Conservation (phyloP, 495 filamentous ascomycete species). For the Penicillium dipodomyicola region DNA sequence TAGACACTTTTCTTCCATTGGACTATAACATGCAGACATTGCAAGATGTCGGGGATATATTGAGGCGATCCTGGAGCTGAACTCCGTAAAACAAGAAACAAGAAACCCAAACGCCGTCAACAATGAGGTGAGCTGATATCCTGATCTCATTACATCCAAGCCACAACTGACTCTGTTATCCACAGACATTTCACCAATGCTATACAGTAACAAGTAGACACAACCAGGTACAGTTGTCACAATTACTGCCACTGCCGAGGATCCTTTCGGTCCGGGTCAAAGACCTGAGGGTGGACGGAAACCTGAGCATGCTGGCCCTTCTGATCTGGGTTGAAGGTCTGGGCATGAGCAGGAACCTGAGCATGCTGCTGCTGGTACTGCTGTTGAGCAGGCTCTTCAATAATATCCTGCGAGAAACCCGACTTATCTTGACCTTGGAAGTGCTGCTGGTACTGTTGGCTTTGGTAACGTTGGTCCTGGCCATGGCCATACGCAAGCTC, state of each 20-base stretch:
- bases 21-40: slow-evolving; percentile 7
- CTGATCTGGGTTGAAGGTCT: slow-evolving; percentile 4
- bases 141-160: slow-evolving; percentile 4
- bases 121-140: slow-evolving; percentile 7
- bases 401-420: slow-evolving; percentile 10
- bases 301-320: neutral
- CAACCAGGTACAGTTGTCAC: neutral
- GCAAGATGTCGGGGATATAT: slow-evolving; percentile 18
- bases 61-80: neutral
- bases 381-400: slow-evolving; percentile 7
- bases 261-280: slow-evolving; percentile 7
- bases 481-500: slow-evolving; percentile 18
- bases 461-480: neutral
- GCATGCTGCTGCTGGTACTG: slow-evolving; percentile 1
- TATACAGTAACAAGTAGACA: neutral
- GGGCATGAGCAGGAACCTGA: neutral
- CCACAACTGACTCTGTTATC: neutral
- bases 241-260: slow-evolving; percentile 2
- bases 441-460: slow-evolving; percentile 1
- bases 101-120: slow-evolving; percentile 2
- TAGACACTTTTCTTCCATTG: slow-evolving; percentile 1
- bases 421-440: slow-evolving; percentile 8
- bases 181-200: neutral
- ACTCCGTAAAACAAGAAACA: slow-evolving; percentile 6
- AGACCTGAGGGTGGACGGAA: neutral